Evolutionary conservation across 1,284 basidiomycete genomes (phyloP), one percentile per base, ranked within the genome.

Genomic region (Microbotryum lychnidis-dioicae): DNA sequence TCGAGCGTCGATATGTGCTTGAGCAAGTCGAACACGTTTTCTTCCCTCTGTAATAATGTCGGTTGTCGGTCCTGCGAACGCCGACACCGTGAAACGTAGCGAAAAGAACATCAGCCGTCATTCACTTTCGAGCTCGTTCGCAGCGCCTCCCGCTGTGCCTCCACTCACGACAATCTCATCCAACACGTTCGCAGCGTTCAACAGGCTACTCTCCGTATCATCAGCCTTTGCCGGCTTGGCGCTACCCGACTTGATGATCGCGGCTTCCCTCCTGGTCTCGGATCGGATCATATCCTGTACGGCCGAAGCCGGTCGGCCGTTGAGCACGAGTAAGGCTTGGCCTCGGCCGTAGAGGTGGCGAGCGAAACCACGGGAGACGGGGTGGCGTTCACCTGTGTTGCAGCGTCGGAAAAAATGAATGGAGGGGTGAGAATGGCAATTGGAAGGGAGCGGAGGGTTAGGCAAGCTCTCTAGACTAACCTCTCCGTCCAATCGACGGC

Each of bases 221-320:
- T 75, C 62, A 23, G 73, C 61, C 27, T 55, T 45, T 53, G 73
- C 67, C 0, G 71, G 68, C 0, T 75, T 73, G 10, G 71, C 73
- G 42, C 74, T 63, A 0, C 75, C 71, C 57, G 75, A 74, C 33
- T 74, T 68, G 9, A 76, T 63, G 12, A 75, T 69, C 5, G 73
- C 76, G 2, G 71, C 68, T 74, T 54, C 58, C 23, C 54, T 57
- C 12, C 33, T 27, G 21, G n/a, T 27, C 33, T 57, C 21, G 51
- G 16, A 37, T n/a, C 44, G 18, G 33, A 51, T 33, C 61, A 68
- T 59, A n/a, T 50, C 48, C 12, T 50, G 50, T 25, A 59, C n/a
- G 16, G 61, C 54, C 45, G 51, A 56, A 29, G 62, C 64, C 4
- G 57, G 49, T 27, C 53, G 27, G 3, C 66, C 66, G 20, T 58